Percentiles rank a stretch among this genome's conserved stretches.
These are phyloP conservation scores for Irpex rosettiformis DNA, from an alignment of 1,284 basidiomycete species.

Conservation along the genomic window DNA sequence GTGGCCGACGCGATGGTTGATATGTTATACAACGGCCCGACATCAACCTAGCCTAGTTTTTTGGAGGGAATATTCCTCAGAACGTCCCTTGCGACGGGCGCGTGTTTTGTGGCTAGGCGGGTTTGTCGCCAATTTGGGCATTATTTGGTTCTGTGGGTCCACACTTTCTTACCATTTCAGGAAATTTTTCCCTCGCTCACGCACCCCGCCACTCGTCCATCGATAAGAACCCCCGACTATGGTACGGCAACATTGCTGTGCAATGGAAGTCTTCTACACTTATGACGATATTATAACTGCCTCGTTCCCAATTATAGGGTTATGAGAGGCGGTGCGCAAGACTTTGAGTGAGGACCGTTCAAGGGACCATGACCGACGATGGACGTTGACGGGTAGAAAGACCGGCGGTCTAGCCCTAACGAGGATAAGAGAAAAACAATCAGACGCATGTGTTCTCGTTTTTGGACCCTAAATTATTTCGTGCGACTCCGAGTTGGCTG, in stretches of 20 bases:
- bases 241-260: background rate
- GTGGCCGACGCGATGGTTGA: background rate
- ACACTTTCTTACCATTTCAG: background rate
- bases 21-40: background rate
- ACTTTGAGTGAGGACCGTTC: background rate
- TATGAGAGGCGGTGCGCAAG: background rate
- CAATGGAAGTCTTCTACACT: background rate
- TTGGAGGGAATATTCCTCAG: background rate
- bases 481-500: background rate
- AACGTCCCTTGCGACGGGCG: background rate
- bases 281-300: background rate
- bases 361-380: background rate
- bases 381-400: background rate
- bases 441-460: too few relatives aligned
- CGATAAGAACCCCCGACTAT: background rate
- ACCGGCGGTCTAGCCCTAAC: background rate
- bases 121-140: background rate
- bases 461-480: background rate
- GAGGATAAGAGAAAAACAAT: background rate
- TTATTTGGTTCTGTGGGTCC: slow-evolving; percentile 7
- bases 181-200: background rate
- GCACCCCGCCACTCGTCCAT: background rate
- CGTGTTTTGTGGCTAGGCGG: background rate
- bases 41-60: background rate
- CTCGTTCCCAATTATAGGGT: background rate